These are phyloP conservation scores for Podospora conica DNA, from an alignment of 495 filamentous ascomycete genomes.

Conservation along the genomic window DNA sequence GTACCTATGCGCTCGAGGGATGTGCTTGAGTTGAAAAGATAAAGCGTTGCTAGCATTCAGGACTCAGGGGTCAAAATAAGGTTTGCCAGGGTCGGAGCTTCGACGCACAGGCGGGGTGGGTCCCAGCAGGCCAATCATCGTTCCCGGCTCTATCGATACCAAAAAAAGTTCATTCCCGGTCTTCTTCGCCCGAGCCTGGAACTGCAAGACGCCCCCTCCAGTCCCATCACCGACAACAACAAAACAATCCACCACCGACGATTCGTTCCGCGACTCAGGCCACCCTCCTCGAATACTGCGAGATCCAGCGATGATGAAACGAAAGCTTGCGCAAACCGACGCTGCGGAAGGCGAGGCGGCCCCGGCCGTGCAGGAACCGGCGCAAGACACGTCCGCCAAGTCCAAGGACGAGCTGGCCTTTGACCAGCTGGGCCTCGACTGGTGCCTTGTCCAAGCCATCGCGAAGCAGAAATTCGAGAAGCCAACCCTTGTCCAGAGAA, in stretches of 20 bases:
- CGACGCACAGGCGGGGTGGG: constrained; percentile 4
- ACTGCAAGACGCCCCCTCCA: constrained; percentile 10
- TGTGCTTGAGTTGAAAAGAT: not conserved
- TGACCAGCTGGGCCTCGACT: constrained; percentile 63
- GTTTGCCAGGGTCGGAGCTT: constrained; percentile 16
- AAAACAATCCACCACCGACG: not conserved
- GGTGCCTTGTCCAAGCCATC: constrained; percentile 78
- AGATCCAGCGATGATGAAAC: constrained; percentile 40
- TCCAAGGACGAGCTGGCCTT: constrained; percentile 36
- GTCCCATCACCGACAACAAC: not conserved
- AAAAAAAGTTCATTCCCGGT: not conserved
- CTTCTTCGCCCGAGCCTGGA: not conserved
- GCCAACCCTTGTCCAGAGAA: constrained; percentile 79
- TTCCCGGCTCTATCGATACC: not conserved
- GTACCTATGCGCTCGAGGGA: too few species aligned
- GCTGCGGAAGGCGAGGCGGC: constrained; percentile 29
- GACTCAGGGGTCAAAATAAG: constrained; percentile 14
- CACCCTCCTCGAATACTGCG: not conserved
- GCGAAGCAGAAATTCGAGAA: constrained; percentile 74
- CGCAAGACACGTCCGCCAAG: not conserved
- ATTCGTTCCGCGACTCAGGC: not conserved
- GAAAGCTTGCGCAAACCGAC: constrained; percentile 49
- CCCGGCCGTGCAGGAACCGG: constrained; percentile 5
- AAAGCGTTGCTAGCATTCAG: too few species aligned
- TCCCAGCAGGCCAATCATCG: constrained; percentile 3